These are phyloP conservation scores for Acanthamoeba royreba DNA, from an alignment of 208 protist species.

Conservation along the genomic window DNA sequence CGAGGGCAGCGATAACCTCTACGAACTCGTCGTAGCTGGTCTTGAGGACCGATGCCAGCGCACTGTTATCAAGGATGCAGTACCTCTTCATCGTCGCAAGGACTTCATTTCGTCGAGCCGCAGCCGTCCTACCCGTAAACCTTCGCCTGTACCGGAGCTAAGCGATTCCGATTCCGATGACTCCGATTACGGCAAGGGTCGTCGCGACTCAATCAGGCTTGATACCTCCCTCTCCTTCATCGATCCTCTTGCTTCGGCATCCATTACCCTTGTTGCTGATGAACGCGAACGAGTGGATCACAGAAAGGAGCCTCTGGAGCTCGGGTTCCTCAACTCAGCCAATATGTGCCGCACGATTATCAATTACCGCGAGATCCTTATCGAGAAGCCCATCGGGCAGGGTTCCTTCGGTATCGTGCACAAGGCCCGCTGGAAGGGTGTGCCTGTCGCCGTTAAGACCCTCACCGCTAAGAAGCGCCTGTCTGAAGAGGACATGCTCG, in stretches of 20 bases:
- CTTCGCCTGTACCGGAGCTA: not conserved
- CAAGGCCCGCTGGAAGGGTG: slow-evolving; percentile 16
- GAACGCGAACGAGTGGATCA: not conserved
- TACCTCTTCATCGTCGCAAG: not conserved
- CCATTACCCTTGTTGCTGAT: not conserved
- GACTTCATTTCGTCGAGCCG: not conserved
- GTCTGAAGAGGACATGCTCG: not conserved
- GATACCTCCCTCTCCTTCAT: not conserved
- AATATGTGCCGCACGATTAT: slow-evolving; percentile 14
- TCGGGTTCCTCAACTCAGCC: not conserved
- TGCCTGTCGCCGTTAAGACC: not conserved
- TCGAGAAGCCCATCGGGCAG: not conserved
- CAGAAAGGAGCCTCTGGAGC: not conserved
- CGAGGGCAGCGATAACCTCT: not conserved
- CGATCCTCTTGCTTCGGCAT: not conserved
- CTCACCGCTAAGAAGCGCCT: not conserved
- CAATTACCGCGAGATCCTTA: not conserved
- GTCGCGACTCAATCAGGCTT: not conserved
- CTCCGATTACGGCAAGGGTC: not conserved
- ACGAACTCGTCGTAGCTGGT: not conserved
- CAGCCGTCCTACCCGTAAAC: not conserved
- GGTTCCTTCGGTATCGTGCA: slow-evolving; percentile 3
- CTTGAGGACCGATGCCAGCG: not conserved
- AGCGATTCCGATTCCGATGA: not conserved
- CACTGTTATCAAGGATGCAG: not conserved